Evolutionary conservation across 148 eudicot species (phyloP).

Genomic region (Heliosperma pusillum): DNA sequence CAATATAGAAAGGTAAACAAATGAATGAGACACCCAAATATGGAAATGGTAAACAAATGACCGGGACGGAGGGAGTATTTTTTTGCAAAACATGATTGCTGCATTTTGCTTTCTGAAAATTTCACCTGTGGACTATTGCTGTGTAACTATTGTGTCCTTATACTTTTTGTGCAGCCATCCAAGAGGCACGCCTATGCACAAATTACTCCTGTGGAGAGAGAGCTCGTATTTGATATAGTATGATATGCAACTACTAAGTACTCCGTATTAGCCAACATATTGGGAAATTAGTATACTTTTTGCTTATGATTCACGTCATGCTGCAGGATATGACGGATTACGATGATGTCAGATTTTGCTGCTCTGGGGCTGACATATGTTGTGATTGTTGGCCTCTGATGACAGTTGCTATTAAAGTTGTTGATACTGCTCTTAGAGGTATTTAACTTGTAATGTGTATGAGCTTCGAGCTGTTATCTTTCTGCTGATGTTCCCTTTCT

Average conservation of each 20-base stretch:
- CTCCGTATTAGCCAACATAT: neutral
- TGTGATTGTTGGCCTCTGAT: constrained; percentile 92
- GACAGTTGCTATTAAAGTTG: constrained; percentile 91
- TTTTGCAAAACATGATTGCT: neutral
- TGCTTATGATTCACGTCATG: constrained; percentile 13
- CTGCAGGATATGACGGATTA: constrained; percentile 90
- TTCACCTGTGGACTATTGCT: neutral
- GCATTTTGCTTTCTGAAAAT: neutral
- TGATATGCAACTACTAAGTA: constrained; percentile 21
- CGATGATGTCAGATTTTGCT: constrained; percentile 92
- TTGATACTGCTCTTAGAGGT: constrained; percentile 94
- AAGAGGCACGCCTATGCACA: constrained; percentile 86
- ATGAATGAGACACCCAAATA: no score
- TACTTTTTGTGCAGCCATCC: constrained; percentile 57
- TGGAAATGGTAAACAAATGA: no score
- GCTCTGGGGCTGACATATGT: constrained; percentile 93
- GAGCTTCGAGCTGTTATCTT: neutral
- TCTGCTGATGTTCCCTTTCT: neutral
- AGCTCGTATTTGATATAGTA: constrained; percentile 93
- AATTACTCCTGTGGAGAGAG: constrained; percentile 84
- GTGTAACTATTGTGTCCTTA: constrained; percentile 6
- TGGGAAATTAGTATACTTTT: constrained; percentile 12
- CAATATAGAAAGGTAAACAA: no score
- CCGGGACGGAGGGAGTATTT: no score
- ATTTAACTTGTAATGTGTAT: neutral